phyloP scores from a whole-genome alignment of 2,329 filamentous ascomycete genomes.

The Phyllosticta capitalensis region DNA sequence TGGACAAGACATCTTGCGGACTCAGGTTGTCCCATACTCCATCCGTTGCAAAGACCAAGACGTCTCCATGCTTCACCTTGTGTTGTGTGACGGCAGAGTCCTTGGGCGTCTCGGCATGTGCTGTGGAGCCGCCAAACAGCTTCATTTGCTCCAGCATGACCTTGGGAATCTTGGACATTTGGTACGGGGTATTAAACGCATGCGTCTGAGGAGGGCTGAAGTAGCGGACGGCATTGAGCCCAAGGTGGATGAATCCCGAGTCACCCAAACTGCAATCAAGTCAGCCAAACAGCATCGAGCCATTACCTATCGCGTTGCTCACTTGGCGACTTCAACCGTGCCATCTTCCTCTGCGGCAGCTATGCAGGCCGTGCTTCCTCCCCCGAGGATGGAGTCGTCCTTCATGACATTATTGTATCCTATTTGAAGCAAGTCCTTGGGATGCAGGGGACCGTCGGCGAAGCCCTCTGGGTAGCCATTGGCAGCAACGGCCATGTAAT shows the following conservation, averaged over 20 bases:
- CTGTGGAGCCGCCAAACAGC: slow-evolving; percentile 61
- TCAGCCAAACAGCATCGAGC: not conserved
- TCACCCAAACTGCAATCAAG: slow-evolving; percentile 57
- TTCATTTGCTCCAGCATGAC: slow-evolving; percentile 69
- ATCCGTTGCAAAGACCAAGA: slow-evolving; percentile 88
- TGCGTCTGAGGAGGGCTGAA: slow-evolving; percentile 85
- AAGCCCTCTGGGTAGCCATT: slow-evolving; percentile 43
- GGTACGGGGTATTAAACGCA: slow-evolving; percentile 94
- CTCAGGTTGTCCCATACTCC: slow-evolving; percentile 95
- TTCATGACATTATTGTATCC: slow-evolving; percentile 75
- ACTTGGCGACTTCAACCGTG: slow-evolving; percentile 76
- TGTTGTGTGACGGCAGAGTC: slow-evolving; percentile 76
- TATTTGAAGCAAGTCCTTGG: slow-evolving; percentile 64
- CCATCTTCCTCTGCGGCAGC: slow-evolving; percentile 66
- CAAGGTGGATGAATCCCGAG: slow-evolving; percentile 82
- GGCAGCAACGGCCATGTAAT: slow-evolving; percentile 78
- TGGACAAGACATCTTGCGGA: slow-evolving; percentile 75
- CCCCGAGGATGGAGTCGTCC: slow-evolving; percentile 65
- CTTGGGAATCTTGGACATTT: slow-evolving; percentile 79
- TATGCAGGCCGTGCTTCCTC: slow-evolving; percentile 89
- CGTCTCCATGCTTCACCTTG: slow-evolving; percentile 75
- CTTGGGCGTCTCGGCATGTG: slow-evolving; percentile 71
- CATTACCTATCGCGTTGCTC: slow-evolving; percentile 6
- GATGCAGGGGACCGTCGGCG: slow-evolving; percentile 40
- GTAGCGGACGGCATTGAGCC: slow-evolving; percentile 74